Evolutionary conservation across 306 rosid species (phyloP), one percentile per base, ranked within the genome.

Genomic region (Cicer bijugum): DNA sequence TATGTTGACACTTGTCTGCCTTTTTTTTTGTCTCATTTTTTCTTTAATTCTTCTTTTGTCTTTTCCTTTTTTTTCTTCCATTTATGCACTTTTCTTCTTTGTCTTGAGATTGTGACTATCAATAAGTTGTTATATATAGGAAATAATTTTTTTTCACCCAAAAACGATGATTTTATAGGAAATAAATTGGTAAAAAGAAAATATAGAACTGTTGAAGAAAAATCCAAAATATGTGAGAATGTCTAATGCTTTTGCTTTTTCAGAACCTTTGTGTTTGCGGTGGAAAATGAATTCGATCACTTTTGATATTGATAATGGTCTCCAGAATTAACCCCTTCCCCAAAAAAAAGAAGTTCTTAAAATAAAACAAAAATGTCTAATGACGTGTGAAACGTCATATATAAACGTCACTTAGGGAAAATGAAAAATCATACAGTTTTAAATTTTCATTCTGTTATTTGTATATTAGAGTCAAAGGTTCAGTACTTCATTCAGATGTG

Each of bases 241-340:
- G 45, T 33, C 45, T 37, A 3, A 48, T 8, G 66, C 80, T 80
- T 80, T 80, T 80, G 43, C 71, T 67, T 80, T 80, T 59, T 39
- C 66, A 60, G 65, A 67, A 40, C 67, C 57, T 80, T 80, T 80
- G 28, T 80, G 67, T 80, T 80, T 74, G 28, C 80, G 80, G 84
- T 74, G 76, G 76, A 68, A 80, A 67, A 40, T 61, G 45, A 67
- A 48, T 80, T 74, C 72, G 2, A 16, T 4, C 38, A 74, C 67
- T 61, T 75, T 67, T 68, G 1, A 51, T 48, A 71, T 71, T 52
- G 43, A 66, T 20, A 9, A 45, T 52, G 68, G 9, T 33, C 28
- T n/a, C 55, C 42, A 61, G 6, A 78, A 61, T 61, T 33, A 51
- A 61, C 67, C 50, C 4, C 48, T 8, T 11, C 48, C 48, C 48